Evolutionary conservation across 441 rosid genomes (phyloP).

Genomic region (Eutrema salsugineum): DNA sequence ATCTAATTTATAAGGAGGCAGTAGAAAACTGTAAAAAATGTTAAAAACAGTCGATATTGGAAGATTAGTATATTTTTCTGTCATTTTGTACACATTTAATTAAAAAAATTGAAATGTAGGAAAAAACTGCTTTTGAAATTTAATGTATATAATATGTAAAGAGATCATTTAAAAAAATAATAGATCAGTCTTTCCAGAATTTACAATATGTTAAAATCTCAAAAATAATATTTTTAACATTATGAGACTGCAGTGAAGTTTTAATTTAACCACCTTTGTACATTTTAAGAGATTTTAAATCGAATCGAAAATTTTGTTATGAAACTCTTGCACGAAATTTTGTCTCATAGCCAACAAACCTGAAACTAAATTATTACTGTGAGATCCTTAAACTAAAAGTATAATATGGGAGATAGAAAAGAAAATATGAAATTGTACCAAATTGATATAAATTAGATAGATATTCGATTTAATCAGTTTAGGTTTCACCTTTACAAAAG

Average conservation of each 20-base stretch:
- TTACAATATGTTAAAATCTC: not conserved
- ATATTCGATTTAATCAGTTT: not conserved
- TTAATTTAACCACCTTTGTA: no score
- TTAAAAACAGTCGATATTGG: not conserved
- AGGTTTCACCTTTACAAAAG: constrained; percentile 18
- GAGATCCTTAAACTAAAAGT: not conserved
- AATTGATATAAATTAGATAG: not conserved
- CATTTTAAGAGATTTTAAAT: no score
- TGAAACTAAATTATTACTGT: not conserved
- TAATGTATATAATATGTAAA: no score
- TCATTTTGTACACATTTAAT: no score
- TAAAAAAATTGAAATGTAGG: no score
- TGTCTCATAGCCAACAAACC: not conserved
- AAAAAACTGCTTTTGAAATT: no score
- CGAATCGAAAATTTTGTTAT: no score
- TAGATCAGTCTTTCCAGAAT: not conserved
- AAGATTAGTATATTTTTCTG: not conserved
- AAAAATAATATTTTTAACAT: no score
- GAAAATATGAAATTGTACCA: not conserved
- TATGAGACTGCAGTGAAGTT: no score
- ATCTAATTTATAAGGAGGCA: not conserved
- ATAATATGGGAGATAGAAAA: not conserved
- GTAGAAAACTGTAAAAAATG: not conserved
- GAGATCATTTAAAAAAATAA: no score
- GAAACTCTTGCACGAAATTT: no score